phyloP scores from a whole-genome alignment of 2,329 filamentous ascomycete genomes.

The Fusarium circinatum region DNA sequence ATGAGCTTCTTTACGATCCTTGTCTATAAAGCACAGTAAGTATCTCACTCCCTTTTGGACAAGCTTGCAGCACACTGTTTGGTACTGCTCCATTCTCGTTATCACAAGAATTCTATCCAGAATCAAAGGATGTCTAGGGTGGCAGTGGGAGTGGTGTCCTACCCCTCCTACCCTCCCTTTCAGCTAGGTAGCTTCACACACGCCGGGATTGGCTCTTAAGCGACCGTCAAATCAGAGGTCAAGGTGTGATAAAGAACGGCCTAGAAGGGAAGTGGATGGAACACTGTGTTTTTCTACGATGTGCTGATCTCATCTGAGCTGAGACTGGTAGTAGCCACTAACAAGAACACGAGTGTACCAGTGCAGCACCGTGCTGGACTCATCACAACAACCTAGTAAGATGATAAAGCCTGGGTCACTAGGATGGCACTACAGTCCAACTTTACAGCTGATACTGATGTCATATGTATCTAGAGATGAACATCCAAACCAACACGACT shows the following conservation, averaged over 20 bases:
- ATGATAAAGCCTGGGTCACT: slow-evolving; percentile 1
- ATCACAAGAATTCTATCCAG: slow-evolving; percentile 7
- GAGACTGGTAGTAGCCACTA: not conserved
- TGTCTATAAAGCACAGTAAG: not conserved
- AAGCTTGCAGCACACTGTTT: slow-evolving; percentile 7
- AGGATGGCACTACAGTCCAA: not conserved
- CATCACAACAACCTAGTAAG: not conserved
- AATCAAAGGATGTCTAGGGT: slow-evolving; percentile 30
- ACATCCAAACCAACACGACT: not conserved
- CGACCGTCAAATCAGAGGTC: slow-evolving; percentile 13
- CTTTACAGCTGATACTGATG: not conserved
- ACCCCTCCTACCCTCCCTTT: not conserved
- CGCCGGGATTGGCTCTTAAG: not conserved
- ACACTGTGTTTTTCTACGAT: slow-evolving; percentile 13
- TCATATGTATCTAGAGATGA: not conserved
- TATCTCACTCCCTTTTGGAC: not conserved
- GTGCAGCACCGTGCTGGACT: not conserved
- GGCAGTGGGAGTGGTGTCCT: slow-evolving; percentile 9
- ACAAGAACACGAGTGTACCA: not conserved
- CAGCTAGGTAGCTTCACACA: slow-evolving; percentile 6
- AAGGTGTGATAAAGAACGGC: slow-evolving; percentile 1
- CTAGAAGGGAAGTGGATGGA: slow-evolving; percentile 29
- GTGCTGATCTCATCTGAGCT: slow-evolving; percentile 13
- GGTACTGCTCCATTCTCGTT: not conserved
- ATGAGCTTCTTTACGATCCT: not conserved